Conservation (phyloP, 1,284 basidiomycete genomes). For the Fomitopsis betulina region DNA sequence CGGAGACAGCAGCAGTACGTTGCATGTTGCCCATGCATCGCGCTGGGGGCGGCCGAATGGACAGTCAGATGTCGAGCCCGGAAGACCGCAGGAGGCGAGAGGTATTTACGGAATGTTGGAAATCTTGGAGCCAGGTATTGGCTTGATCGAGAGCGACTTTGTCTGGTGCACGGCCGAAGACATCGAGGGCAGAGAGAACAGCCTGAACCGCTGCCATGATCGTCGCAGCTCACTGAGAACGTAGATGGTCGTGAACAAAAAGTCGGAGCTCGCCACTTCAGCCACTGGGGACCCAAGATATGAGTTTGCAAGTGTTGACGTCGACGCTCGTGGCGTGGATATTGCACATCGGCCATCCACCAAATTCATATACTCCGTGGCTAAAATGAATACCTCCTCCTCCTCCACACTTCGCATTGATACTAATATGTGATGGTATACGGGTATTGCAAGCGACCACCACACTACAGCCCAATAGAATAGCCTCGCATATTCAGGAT, state of each 20-base stretch:
- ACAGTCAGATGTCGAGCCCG: slow-evolving; percentile 57
- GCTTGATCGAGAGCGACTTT: slow-evolving; percentile 79
- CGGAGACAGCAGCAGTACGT: slow-evolving; percentile 80
- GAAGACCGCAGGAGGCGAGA: slow-evolving; percentile 55
- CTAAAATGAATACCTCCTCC: not conserved
- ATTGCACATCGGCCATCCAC: too few relatives aligned
- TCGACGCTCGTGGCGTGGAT: not conserved
- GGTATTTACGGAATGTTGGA: slow-evolving; percentile 92
- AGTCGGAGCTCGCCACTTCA: not conserved
- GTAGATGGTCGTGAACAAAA: slow-evolving; percentile 1
- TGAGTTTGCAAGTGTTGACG: slow-evolving; percentile 1
- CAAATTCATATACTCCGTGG: not conserved
- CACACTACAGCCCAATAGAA: slow-evolving; percentile 30
- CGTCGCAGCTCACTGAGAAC: slow-evolving; percentile 7
- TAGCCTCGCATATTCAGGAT: slow-evolving; percentile 28
- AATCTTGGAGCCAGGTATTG: slow-evolving; percentile 91
- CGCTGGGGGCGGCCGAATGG: slow-evolving; percentile 54
- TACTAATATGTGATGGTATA: slow-evolving; percentile 26
- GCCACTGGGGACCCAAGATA: not conserved
- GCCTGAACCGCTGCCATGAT: slow-evolving; percentile 42
- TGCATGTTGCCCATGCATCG: slow-evolving; percentile 96
- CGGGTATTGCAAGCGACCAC: slow-evolving; percentile 33
- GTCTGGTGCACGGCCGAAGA: slow-evolving; percentile 78
- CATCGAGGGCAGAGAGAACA: slow-evolving; percentile 67
- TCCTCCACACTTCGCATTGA: not conserved